Base-by-base conservation (phyloP, 2,329 filamentous ascomycete species). In the Fusarium sp. region DNA sequence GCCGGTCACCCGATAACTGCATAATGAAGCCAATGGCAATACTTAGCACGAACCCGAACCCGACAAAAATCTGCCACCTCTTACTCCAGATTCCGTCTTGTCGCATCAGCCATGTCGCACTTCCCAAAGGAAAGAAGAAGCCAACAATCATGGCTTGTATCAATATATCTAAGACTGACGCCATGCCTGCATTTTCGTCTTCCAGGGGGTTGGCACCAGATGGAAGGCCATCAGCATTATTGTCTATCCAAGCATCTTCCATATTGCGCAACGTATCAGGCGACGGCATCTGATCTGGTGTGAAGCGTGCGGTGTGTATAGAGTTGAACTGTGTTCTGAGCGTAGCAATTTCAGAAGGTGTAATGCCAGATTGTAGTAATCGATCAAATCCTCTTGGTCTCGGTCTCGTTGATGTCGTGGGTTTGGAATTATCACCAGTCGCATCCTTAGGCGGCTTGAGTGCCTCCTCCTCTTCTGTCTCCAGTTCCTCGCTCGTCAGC, bases 81-180 rank as follows among this genome's bases (percentile, higher is more conserved):
- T 91, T 89, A 64, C 90, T 92, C 88, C 94, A 97, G 62, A 98
- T 89, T 1, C 92, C 94, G 60, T 96, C 92, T 78, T 97, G 93
- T 62, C 94, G 85, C 69, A 95, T 86, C 50, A 97, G 82, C 93
- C 94, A 97, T 53, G 91, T 89, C 58, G 95, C 83, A 74, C 92
- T 94, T 0, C 93, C 95, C 11, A 98, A 80, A 6, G 96, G 96
- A 88, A 95, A 98, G 78, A 99, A 92, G 83, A 98, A 99, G 1
- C 96, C 96, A 74, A 96, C 92, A 62, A 97, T 83, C 78, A 96
- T 93, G 6, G 94, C 96, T 80, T 91, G 92, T 61, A 98, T 84
- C 82, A 97, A 88, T 74, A 97, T 91, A 75, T 98, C 95, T 44
- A 97, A 82, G 12, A 92, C 80, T 3, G 80, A 75, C 16, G 83